phyloP scores from a whole-genome alignment of 805 yeast genomes.

The Kodamaea jinghongensis region DNA sequence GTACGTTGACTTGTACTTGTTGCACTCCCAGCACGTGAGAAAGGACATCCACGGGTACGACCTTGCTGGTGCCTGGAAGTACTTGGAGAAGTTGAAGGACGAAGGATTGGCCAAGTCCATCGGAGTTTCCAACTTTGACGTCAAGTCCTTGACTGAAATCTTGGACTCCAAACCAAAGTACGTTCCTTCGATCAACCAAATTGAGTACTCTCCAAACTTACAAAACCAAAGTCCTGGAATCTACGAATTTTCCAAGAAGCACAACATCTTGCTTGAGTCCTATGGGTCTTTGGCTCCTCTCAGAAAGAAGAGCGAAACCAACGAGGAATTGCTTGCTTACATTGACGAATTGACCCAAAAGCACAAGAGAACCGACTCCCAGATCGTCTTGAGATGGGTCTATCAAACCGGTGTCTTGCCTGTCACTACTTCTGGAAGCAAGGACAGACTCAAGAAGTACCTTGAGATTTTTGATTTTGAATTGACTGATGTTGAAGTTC shows the following conservation, averaged over 20 bases:
- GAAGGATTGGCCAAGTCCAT: constrained; percentile 69
- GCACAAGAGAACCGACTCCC: constrained; percentile 57
- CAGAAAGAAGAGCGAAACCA: constrained; percentile 66
- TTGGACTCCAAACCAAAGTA: constrained; percentile 60
- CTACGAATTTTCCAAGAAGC: constrained; percentile 64
- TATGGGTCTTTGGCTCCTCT: constrained; percentile 80
- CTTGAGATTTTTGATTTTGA: constrained; percentile 55
- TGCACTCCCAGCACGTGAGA: constrained; percentile 44
- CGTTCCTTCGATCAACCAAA: constrained; percentile 77
- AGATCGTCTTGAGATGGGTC: constrained; percentile 79
- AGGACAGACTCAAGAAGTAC: constrained; percentile 60
- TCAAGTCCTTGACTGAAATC: constrained; percentile 65
- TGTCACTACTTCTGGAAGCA: constrained; percentile 76
- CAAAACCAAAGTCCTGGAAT: constrained; percentile 69
- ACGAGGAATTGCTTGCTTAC: constrained; percentile 48
- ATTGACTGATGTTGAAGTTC: constrained; percentile 54
- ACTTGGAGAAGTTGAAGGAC: constrained; percentile 64
- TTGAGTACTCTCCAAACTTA: constrained; percentile 89
- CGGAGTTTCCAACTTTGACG: constrained; percentile 79
- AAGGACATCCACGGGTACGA: constrained; percentile 35
- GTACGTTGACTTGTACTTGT: constrained; percentile 50
- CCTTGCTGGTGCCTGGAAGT: constrained; percentile 59
- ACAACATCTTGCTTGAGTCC: constrained; percentile 59
- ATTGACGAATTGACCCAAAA: constrained; percentile 54
- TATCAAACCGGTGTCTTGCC: constrained; percentile 73